phyloP scores from a whole-genome alignment of 345 rosid species.

The Citrus sp. region DNA sequence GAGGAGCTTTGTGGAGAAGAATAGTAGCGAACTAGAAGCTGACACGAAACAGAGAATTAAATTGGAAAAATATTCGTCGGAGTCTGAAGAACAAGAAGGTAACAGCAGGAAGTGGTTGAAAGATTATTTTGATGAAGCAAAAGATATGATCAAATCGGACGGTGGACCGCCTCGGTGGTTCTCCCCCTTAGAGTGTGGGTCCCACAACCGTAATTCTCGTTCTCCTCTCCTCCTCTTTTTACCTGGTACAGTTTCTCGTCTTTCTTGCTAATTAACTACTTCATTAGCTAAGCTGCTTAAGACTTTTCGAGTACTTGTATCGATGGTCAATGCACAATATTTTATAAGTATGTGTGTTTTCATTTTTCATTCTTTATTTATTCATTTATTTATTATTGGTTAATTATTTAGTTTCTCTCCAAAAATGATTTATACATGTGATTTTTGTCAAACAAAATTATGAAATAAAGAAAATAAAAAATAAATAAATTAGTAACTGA shows the following conservation, averaged over 20 bases:
- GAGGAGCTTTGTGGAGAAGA: slow-evolving; percentile 7
- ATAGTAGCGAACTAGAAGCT: not conserved
- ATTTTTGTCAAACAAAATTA: too few relatives aligned
- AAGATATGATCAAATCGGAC: slow-evolving; percentile 29
- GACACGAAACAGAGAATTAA: not conserved
- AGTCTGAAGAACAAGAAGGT: slow-evolving; percentile 2
- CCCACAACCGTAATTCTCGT: slow-evolving; percentile 12
- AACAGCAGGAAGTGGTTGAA: slow-evolving; percentile 25
- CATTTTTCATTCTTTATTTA: too few relatives aligned
- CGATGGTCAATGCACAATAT: not conserved
- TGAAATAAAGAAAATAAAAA: not conserved
- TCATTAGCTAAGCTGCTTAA: too few relatives aligned
- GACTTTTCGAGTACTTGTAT: not conserved
- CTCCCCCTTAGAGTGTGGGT: slow-evolving; percentile 44
- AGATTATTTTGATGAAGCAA: slow-evolving; percentile 39
- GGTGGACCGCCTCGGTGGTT: slow-evolving; percentile 69
- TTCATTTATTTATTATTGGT: too few relatives aligned
- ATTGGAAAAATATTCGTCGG: not conserved
- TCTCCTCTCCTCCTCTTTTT: slow-evolving; percentile 50
- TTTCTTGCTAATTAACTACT: not conserved
- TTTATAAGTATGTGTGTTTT: too few relatives aligned
- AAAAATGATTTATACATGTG: too few relatives aligned
- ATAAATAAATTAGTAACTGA: not conserved
- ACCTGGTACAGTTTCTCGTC: slow-evolving; percentile 34
- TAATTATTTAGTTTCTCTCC: too few relatives aligned